Conservation (phyloP, 2,329 filamentous ascomycete species). For the Trichoderma atroviride region DNA sequence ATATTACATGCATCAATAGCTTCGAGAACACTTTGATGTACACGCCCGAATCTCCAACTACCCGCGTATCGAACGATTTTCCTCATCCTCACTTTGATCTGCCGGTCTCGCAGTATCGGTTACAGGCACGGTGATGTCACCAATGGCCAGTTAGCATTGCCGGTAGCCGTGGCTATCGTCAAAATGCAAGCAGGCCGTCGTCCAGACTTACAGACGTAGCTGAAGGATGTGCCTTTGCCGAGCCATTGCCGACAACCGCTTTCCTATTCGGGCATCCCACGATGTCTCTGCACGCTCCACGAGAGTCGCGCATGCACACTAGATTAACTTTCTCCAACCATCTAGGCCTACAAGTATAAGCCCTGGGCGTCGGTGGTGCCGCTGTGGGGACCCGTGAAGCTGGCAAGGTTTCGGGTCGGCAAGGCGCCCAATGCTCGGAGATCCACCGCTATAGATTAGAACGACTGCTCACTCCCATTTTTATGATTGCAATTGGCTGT, state of each 20-base stretch:
- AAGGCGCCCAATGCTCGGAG: conserved; percentile 9
- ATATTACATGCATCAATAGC: not conserved
- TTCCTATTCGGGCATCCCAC: not conserved
- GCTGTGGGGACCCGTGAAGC: not conserved
- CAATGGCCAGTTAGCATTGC: not conserved
- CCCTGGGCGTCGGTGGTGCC: not conserved
- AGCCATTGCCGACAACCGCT: not conserved
- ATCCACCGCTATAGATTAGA: not conserved
- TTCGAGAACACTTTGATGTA: not conserved
- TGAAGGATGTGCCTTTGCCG: not conserved
- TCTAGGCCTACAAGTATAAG: not conserved
- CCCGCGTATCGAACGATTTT: not conserved
- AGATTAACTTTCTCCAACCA: not conserved
- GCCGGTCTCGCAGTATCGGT: not conserved
- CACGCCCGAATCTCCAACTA: not conserved
- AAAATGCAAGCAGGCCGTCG: not conserved
- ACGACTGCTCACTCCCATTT: no score
- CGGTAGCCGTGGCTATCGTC: not conserved
- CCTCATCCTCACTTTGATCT: not conserved
- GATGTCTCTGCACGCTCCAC: not conserved
- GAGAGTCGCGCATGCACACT: not conserved
- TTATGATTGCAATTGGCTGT: no score
- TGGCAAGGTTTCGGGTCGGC: not conserved
- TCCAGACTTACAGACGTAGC: not conserved
- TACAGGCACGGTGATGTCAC: not conserved